These are phyloP conservation scores for Bocquillonia castaneifolia DNA, from an alignment of 441 rosid species.

Conservation along the genomic window DNA sequence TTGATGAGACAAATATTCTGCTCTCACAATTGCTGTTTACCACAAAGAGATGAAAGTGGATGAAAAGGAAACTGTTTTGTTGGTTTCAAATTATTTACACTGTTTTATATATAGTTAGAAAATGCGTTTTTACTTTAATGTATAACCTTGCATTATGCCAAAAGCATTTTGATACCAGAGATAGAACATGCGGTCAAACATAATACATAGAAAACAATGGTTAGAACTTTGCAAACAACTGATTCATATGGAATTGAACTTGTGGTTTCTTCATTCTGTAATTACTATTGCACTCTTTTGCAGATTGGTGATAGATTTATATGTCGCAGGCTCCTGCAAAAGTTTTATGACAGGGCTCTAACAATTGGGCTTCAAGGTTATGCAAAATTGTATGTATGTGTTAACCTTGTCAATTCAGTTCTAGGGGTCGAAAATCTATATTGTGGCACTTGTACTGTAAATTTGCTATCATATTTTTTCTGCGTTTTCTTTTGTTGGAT, in stretches of 20 bases:
- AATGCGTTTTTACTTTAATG: background rate
- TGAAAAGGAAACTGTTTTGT: no score
- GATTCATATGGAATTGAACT: background rate
- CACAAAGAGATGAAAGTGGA: no score
- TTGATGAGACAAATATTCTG: no score
- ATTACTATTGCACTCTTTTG: constrained; percentile 12
- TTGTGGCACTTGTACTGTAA: constrained; percentile 14
- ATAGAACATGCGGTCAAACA: background rate
- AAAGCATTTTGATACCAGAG: background rate
- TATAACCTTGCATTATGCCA: background rate
- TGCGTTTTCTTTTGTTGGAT: background rate
- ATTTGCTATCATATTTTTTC: background rate
- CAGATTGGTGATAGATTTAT: constrained; percentile 93
- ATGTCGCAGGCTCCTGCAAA: constrained; percentile 59
- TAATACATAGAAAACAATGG: background rate
- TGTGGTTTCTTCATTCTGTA: background rate
- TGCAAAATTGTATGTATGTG: constrained; percentile 72
- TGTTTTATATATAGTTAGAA: no score
- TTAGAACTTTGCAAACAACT: constrained; percentile 2
- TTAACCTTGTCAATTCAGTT: constrained; percentile 9
- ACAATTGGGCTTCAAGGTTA: constrained; percentile 84
- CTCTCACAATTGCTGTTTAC: no score
- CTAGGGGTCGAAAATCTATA: background rate
- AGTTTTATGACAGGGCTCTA: constrained; percentile 68
- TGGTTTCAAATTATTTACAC: no score